These are phyloP conservation scores for Pleurotus ostreatus DNA, from an alignment of 768 basidiomycete species.

Conservation along the genomic window DNA sequence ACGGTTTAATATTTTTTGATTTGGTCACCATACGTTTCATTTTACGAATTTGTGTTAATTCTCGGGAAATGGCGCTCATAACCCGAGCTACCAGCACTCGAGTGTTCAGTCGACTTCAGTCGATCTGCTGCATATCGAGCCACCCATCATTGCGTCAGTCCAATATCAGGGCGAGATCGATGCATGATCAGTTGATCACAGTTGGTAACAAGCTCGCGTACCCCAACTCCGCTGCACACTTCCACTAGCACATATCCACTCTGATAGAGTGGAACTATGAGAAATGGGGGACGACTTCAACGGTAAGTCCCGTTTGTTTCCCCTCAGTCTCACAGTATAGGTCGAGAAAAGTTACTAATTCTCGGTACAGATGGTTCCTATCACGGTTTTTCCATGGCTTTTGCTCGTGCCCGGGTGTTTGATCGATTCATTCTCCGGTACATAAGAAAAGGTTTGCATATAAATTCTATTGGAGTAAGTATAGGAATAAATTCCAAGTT, in stretches of 20 bases:
- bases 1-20: not conserved
- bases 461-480: conserved; percentile 5
- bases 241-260: not conserved
- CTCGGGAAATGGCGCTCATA: too few species aligned
- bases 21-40: too few species aligned
- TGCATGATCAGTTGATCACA: conserved; percentile 5
- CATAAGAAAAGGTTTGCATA: conserved; percentile 5
- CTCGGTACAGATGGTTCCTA: conserved; percentile 8
- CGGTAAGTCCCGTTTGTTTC: conserved; percentile 6
- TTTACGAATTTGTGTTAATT: too few species aligned
- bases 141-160: not conserved
- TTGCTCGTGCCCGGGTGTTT: conserved; percentile 6
- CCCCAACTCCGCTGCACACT: conserved; percentile 5
- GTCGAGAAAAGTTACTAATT: conserved; percentile 6
- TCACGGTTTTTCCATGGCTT: conserved; percentile 10
- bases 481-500: conserved; percentile 1
- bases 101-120: too few species aligned
- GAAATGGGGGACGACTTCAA: conserved; percentile 8
- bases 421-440: conserved; percentile 7
- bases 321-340: conserved; percentile 4
- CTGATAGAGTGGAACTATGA: conserved; percentile 9
- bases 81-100: too few species aligned
- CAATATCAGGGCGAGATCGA: not conserved
- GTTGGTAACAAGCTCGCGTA: conserved; percentile 5
- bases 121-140: too few species aligned